These are phyloP conservation scores for Emergomyces orientalis DNA, from an alignment of 2,329 filamentous ascomycete species.

Conservation along the genomic window DNA sequence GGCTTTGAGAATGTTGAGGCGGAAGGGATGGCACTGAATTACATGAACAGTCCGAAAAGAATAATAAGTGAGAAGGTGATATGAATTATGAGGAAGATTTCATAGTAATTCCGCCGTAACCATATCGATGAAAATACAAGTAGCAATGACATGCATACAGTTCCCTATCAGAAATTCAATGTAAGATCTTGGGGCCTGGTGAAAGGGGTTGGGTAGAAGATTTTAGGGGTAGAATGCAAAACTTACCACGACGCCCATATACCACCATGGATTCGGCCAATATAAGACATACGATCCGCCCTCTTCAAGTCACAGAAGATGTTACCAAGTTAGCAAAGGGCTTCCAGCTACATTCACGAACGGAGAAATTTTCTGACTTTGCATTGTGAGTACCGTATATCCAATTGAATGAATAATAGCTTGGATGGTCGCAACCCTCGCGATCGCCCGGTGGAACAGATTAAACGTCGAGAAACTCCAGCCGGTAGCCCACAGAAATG, in stretches of 20 bases:
- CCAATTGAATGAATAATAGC: constrained; percentile 54
- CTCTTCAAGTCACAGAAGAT: background rate
- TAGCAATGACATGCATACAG: constrained; percentile 29
- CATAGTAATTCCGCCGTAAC: constrained; percentile 37
- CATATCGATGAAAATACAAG: constrained; percentile 35
- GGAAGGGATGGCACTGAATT: constrained; percentile 12
- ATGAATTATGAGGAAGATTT: constrained; percentile 33
- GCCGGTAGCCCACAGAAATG: constrained; percentile 56
- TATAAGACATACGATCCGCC: constrained; percentile 13
- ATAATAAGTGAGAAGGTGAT: constrained; percentile 30
- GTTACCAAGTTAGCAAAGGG: background rate
- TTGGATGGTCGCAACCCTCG: constrained; percentile 52
- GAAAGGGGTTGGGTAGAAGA: background rate
- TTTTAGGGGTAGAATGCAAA: constrained; percentile 6
- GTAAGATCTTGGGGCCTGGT: background rate
- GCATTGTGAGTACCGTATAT: constrained; percentile 40
- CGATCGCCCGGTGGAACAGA: constrained; percentile 58
- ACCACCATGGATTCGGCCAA: constrained; percentile 16
- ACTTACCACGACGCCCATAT: constrained; percentile 21
- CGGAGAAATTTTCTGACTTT: constrained; percentile 8
- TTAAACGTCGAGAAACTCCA: constrained; percentile 61
- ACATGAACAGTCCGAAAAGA: constrained; percentile 38
- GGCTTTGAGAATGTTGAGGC: background rate
- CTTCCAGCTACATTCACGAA: background rate
- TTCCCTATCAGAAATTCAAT: constrained; percentile 16